phyloP scores from a whole-genome alignment of 1,284 basidiomycete genomes.

The Ceraceosorus bombacis region DNA sequence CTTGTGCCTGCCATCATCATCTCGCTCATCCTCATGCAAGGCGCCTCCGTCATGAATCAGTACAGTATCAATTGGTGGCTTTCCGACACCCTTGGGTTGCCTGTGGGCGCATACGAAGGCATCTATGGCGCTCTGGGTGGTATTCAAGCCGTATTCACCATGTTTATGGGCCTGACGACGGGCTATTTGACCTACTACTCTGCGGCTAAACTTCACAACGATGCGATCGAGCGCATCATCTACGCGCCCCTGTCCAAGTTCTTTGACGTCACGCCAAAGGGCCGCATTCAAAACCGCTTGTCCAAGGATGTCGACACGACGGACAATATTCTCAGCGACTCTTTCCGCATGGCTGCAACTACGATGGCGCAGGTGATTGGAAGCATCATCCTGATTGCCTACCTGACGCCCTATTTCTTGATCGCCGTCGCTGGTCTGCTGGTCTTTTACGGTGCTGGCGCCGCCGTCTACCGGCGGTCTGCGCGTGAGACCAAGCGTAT shows the following conservation, averaged over 20 bases:
- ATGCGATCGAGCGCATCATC: constrained; percentile 57
- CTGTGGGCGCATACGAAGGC: constrained; percentile 60
- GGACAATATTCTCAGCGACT: constrained; percentile 60
- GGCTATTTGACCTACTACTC: constrained; percentile 65
- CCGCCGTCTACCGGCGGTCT: constrained; percentile 75
- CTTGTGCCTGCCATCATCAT: constrained; percentile 59
- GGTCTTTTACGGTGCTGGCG: constrained; percentile 48
- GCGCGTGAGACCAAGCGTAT: constrained; percentile 80
- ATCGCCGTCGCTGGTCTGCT: constrained; percentile 52
- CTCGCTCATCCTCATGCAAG: constrained; percentile 61
- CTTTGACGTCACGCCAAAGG: constrained; percentile 75
- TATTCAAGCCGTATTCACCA: constrained; percentile 58
- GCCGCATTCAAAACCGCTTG: constrained; percentile 75
- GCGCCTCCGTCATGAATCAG: constrained; percentile 51
- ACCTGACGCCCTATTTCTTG: constrained; percentile 63
- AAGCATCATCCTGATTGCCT: constrained; percentile 61
- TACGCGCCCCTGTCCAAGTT: constrained; percentile 62
- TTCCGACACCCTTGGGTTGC: constrained; percentile 54
- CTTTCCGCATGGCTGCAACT: constrained; percentile 41
- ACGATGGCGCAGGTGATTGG: constrained; percentile 53
- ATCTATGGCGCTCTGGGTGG: constrained; percentile 64
- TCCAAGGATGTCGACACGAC: constrained; percentile 71
- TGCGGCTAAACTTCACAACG: constrained; percentile 57
- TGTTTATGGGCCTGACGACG: constrained; percentile 57
- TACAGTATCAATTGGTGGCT: constrained; percentile 54